Evolutionary conservation across 2,329 filamentous ascomycete species (phyloP), one percentile per base, ranked within the genome.

Genomic region (Aureobasidium sp.): DNA sequence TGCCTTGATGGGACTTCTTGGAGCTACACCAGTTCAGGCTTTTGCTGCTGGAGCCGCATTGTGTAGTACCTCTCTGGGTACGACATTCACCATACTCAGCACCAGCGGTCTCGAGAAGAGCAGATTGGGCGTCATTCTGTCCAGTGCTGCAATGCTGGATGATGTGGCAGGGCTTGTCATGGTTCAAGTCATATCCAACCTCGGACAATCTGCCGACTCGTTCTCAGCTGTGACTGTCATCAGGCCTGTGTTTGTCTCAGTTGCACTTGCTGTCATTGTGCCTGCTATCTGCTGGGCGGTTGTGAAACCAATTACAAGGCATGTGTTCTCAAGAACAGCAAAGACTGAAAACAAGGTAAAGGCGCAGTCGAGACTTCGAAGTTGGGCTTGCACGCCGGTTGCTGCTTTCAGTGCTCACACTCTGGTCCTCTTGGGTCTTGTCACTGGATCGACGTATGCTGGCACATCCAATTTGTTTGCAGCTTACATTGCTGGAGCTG

Each of bases 71-170:
- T 88, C 85, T 62, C 76, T 92, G 0, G 89, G 89, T 5, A 92
- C 88, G 0, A 87, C 84, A 0, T 87, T 87, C 65, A 82, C 84
- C 0, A 80, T 88, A 3, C 73, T 88, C 0, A 82, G 80, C 0
- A 87, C 89, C 9, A 85, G 84, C 2, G 78, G 78, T 1, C 72
- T 87, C 12, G 76, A 75, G n/a, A 70, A 75, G 1, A 85, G 80
- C 9, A 74, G 83, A 1, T 70, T 87, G 0, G 90, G 76, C 62
- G 84, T 74, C 9, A 82, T 94, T 0, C 78, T 91, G 0, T 83
- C 84, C 2, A 86, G 83, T 63, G 89, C 88, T 0, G 90, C 89
- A 0, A 89, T 94, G 83, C 83, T 94, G 75, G 90, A 94, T 70
- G 89, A 94, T 73, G 86, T 93, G 0, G 82, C 89, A 1, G 89